Evolutionary conservation across 495 filamentous ascomycete genomes (phyloP).

Genomic region (Neurospora sp.): DNA sequence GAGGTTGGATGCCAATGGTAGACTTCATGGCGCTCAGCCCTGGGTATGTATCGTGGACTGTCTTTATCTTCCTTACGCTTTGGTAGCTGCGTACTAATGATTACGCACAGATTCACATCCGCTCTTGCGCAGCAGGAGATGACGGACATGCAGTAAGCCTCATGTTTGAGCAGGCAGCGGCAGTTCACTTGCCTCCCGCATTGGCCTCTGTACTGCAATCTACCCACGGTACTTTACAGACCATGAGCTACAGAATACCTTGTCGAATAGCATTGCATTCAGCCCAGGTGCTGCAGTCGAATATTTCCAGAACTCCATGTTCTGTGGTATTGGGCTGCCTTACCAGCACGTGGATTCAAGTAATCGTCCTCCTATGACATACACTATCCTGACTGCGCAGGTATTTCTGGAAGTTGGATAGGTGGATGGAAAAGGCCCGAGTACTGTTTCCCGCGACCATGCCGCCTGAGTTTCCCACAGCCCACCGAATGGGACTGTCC

Average conservation of each 20-base stretch:
- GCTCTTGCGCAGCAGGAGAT: not conserved
- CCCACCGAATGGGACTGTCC: not conserved
- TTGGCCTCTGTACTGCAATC: not conserved
- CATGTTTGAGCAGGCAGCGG: not conserved
- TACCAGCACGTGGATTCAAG: not conserved
- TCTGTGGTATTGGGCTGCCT: not conserved
- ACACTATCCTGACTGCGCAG: not conserved
- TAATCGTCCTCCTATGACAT: not conserved
- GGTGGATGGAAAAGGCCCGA: not conserved
- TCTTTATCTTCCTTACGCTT: not conserved
- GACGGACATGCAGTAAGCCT: not conserved
- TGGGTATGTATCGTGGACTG: not conserved
- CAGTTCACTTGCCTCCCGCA: not conserved
- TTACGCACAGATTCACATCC: not conserved
- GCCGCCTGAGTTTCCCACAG: not conserved
- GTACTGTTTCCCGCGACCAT: not conserved
- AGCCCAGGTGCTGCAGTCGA: not conserved
- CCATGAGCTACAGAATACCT: not conserved
- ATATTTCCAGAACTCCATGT: not conserved
- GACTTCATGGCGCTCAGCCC: not conserved
- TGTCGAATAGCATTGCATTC: not conserved
- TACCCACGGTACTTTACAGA: not conserved
- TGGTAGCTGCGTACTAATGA: not conserved
- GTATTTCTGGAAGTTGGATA: not conserved
- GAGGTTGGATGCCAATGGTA: not conserved